A percentile compares a stretch with the other conserved stretches of the same genome.
phyloP scores from a whole-genome alignment of 306 rosid species.

The Quercus rubra region DNA sequence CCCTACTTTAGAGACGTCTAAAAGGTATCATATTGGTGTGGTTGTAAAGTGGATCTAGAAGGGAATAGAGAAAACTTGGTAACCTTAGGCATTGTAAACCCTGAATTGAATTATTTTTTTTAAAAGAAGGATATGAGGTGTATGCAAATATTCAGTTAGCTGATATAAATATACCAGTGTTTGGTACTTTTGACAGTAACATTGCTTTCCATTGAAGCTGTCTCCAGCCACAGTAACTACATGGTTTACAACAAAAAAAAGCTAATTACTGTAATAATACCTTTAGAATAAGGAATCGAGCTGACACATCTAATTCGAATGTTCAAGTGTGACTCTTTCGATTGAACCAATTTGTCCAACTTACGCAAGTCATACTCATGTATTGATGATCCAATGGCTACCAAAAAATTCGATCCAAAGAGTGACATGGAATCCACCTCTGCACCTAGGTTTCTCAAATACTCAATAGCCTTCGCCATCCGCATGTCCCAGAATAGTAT shows the following conservation, averaged over 20 bases:
- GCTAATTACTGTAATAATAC: constrained; percentile 33
- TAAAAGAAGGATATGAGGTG: background rate
- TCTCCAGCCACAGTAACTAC: constrained; percentile 12
- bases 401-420: constrained; percentile 47
- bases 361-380: constrained; percentile 65
- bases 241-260: background rate
- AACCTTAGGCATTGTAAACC: background rate
- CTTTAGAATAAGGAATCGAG: constrained; percentile 59
- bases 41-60: background rate
- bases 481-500: constrained; percentile 65
- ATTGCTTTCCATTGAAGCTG: constrained; percentile 6
- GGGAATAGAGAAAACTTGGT: background rate
- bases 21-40: background rate
- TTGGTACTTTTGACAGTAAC: background rate
- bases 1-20: constrained; percentile 1
- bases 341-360: constrained; percentile 44
- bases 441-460: constrained; percentile 35
- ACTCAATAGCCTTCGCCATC: constrained; percentile 30
- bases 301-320: constrained; percentile 55
- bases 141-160: background rate
- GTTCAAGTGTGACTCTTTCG: constrained; percentile 46
- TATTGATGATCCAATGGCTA: constrained; percentile 56
- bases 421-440: constrained; percentile 74
- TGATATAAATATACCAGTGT: background rate
- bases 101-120: background rate